Conservation (phyloP, 1,139 yeast species). For the Groenewaldozyma sp. region DNA sequence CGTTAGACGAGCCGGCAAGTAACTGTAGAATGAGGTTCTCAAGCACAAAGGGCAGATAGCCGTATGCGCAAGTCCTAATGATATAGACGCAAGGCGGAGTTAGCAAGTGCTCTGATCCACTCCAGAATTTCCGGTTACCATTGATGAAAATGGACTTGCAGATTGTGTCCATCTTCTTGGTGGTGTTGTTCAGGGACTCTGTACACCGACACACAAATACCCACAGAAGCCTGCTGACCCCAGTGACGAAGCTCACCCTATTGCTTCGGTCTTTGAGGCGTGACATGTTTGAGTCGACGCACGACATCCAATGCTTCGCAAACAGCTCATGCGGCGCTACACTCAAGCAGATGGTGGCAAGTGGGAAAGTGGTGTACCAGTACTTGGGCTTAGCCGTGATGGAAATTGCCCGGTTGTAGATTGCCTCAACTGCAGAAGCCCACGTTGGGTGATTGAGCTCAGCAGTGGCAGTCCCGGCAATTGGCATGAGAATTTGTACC, state of each 20-base stretch:
- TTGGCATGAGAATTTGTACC: slow-evolving; percentile 61
- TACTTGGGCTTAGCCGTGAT: slow-evolving; percentile 40
- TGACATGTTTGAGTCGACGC: slow-evolving; percentile 43
- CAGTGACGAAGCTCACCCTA: slow-evolving; percentile 46
- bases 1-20: slow-evolving; percentile 18
- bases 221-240: slow-evolving; percentile 74
- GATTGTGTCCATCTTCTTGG: slow-evolving; percentile 53
- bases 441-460: slow-evolving; percentile 95
- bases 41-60: slow-evolving; percentile 67
- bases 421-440: slow-evolving; percentile 67
- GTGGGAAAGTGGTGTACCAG: slow-evolving; percentile 66
- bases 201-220: slow-evolving; percentile 79
- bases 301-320: slow-evolving; percentile 59
- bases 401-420: slow-evolving; percentile 45
- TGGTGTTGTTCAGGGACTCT: slow-evolving; percentile 80
- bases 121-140: slow-evolving; percentile 45
- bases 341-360: slow-evolving; percentile 65
- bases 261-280: slow-evolving; percentile 38
- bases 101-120: slow-evolving; percentile 51
- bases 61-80: slow-evolving; percentile 66
- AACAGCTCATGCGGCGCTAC: slow-evolving; percentile 78
- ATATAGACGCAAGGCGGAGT: slow-evolving; percentile 62
- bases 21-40: slow-evolving; percentile 64
- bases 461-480: slow-evolving; percentile 81
- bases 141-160: slow-evolving; percentile 47